These are phyloP conservation scores for Neodidymelliopsis sp. DNA, from an alignment of 2,329 filamentous ascomycete genomes.

Conservation along the genomic window DNA sequence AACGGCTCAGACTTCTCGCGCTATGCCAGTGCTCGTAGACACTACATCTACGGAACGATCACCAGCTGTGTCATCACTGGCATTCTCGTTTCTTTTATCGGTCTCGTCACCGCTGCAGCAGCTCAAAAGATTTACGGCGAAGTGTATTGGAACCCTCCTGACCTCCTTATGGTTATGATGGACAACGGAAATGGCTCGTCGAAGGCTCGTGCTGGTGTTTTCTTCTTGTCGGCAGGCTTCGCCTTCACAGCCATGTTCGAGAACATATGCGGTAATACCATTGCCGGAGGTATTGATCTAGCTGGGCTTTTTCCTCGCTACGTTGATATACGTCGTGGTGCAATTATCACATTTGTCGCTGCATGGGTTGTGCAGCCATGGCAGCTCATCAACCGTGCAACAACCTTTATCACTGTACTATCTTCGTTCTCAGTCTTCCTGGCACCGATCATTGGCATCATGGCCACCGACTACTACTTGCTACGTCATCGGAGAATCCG, in stretches of 20 bases:
- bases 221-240: constrained; percentile 48
- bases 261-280: constrained; percentile 48
- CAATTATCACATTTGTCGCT: constrained; percentile 47
- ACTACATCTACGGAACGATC: constrained; percentile 52
- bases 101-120: constrained; percentile 53
- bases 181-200: constrained; percentile 52
- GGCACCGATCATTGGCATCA: constrained; percentile 51
- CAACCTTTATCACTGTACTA: constrained; percentile 49
- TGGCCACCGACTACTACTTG: constrained; percentile 50
- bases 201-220: constrained; percentile 46
- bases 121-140: constrained; percentile 48
- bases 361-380: constrained; percentile 49
- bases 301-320: constrained; percentile 45
- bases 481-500: constrained; percentile 45
- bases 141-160: constrained; percentile 52
- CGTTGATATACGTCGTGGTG: constrained; percentile 46
- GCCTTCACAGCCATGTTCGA: constrained; percentile 52
- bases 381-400: constrained; percentile 48
- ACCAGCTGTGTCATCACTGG: constrained; percentile 52
- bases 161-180: constrained; percentile 57
- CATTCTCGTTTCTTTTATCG: constrained; percentile 53
- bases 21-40: constrained; percentile 47
- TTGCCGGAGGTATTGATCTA: constrained; percentile 48
- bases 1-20: constrained; percentile 56
- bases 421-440: constrained; percentile 55